Percentiles rank a stretch among this genome's conserved stretches.
These are phyloP conservation scores for Nemania serpens DNA, from an alignment of 2,329 filamentous ascomycete genomes.

Conservation along the genomic window DNA sequence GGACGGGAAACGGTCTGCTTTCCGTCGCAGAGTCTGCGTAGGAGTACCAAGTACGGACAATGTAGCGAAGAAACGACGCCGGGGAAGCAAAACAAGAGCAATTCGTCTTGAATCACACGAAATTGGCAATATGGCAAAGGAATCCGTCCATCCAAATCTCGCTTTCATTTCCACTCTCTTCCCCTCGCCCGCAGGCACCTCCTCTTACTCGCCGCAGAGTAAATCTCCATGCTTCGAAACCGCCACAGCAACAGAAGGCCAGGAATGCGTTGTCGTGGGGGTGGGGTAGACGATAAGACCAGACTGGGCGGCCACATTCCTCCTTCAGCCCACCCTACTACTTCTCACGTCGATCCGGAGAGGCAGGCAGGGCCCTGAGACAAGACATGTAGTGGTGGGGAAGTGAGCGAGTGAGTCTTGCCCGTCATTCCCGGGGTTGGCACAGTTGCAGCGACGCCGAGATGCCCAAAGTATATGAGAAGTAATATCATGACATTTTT, in stretches of 20 bases:
- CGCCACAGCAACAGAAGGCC: not conserved
- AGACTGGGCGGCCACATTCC: constrained; percentile 17
- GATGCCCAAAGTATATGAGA: not conserved
- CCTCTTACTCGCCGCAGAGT: not conserved
- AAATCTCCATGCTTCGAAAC: not conserved
- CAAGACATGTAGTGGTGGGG: not conserved
- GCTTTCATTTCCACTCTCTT: too few species aligned
- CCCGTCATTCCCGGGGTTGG: not conserved
- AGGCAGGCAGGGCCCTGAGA: not conserved
- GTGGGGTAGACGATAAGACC: not conserved
- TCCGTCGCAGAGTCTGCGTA: not conserved
- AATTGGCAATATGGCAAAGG: too few species aligned
- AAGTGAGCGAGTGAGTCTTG: not conserved
- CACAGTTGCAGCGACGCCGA: not conserved
- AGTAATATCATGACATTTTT: constrained; percentile 8
- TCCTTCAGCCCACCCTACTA: too few species aligned
- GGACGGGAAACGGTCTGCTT: not conserved
- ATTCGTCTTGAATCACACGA: not conserved
- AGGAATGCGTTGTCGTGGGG: constrained; percentile 25
- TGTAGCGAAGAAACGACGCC: too few species aligned
- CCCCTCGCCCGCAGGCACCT: too few species aligned
- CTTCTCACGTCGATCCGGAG: too few species aligned
- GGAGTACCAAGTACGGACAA: not conserved
- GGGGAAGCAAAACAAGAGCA: not conserved
- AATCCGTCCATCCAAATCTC: too few species aligned